Evolutionary conservation across 192 early-diverging fungal genomes (phyloP).

Genomic region (Entomortierella chlamydospora): DNA sequence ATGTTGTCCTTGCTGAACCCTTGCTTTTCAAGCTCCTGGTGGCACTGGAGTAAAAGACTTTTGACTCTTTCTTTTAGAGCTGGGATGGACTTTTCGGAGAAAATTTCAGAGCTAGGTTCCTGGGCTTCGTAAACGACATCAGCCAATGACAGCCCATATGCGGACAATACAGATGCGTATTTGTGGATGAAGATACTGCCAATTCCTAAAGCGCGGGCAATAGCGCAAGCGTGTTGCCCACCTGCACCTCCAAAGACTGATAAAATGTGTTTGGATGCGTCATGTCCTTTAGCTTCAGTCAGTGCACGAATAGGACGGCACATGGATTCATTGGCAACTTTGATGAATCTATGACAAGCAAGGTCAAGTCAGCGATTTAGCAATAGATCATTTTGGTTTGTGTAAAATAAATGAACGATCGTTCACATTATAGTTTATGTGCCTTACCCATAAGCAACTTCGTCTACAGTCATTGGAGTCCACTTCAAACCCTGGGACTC

Average conservation of each 20-base stretch:
- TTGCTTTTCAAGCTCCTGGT: constrained; percentile 68
- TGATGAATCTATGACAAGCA: constrained; percentile 69
- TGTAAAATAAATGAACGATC: background rate
- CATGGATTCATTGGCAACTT: constrained; percentile 98
- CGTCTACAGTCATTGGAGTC: constrained; percentile 76
- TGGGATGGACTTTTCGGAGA: constrained; percentile 53
- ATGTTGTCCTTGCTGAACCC: constrained; percentile 74
- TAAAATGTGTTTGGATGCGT: constrained; percentile 84
- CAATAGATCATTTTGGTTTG: background rate
- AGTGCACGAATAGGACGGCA: constrained; percentile 92
- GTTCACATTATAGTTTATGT: background rate
- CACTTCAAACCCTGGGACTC: constrained; percentile 12
- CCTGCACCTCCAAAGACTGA: constrained; percentile 97
- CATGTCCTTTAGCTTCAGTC: constrained; percentile 93
- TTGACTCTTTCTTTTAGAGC: constrained; percentile 65
- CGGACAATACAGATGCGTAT: constrained; percentile 92
- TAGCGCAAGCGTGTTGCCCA: constrained; percentile 96
- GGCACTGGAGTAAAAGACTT: constrained; percentile 59
- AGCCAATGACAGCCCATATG: constrained; percentile 89
- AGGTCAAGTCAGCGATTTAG: background rate
- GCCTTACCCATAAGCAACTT: constrained; percentile 84
- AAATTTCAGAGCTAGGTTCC: constrained; percentile 75
- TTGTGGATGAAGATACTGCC: constrained; percentile 86
- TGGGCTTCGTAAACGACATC: constrained; percentile 95
- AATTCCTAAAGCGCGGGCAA: constrained; percentile 90